These are phyloP conservation scores for Cyberlindnera subsufficiens DNA, from an alignment of 805 yeast species.

Conservation along the genomic window DNA sequence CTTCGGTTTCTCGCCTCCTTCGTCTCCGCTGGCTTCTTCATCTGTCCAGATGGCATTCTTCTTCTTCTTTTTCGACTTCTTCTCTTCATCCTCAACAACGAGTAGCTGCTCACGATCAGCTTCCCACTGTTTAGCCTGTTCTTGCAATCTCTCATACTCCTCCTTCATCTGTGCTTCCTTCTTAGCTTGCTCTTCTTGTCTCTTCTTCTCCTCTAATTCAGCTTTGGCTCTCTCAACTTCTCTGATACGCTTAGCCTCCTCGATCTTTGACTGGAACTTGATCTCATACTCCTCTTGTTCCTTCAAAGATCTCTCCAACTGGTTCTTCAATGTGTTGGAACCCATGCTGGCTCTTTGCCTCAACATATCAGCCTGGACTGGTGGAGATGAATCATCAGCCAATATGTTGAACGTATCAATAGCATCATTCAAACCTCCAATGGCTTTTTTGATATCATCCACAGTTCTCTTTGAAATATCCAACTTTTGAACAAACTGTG, in stretches of 20 bases:
- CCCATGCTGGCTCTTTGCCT: conserved; percentile 87
- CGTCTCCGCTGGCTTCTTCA: conserved; percentile 34
- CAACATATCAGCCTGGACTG: conserved; percentile 74
- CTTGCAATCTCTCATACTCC: conserved; percentile 45
- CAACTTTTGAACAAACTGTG: conserved; percentile 69
- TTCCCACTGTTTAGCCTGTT: conserved; percentile 53
- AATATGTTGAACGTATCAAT: conserved; percentile 51
- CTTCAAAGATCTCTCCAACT: conserved; percentile 61
- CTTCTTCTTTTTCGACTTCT: conserved; percentile 29
- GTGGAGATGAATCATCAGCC: conserved; percentile 53
- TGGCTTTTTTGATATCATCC: conserved; percentile 53
- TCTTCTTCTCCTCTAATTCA: conserved; percentile 42
- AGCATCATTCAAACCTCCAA: conserved; percentile 55
- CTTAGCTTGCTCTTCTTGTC: conserved; percentile 42
- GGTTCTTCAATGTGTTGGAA: conserved; percentile 62
- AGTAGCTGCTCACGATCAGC: conserved; percentile 38
- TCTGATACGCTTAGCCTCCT: conserved; percentile 59
- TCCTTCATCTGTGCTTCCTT: conserved; percentile 33
- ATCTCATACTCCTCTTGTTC: conserved; percentile 69
- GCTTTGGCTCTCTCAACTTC: conserved; percentile 41
- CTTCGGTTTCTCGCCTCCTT: conserved; percentile 12
- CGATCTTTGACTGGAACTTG: conserved; percentile 53
- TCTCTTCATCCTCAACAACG: conserved; percentile 33
- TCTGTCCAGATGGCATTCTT: conserved; percentile 41
- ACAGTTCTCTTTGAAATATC: conserved; percentile 53